phyloP scores from a whole-genome alignment of 2,329 filamentous ascomycete genomes.

The Diplodia corticola region DNA sequence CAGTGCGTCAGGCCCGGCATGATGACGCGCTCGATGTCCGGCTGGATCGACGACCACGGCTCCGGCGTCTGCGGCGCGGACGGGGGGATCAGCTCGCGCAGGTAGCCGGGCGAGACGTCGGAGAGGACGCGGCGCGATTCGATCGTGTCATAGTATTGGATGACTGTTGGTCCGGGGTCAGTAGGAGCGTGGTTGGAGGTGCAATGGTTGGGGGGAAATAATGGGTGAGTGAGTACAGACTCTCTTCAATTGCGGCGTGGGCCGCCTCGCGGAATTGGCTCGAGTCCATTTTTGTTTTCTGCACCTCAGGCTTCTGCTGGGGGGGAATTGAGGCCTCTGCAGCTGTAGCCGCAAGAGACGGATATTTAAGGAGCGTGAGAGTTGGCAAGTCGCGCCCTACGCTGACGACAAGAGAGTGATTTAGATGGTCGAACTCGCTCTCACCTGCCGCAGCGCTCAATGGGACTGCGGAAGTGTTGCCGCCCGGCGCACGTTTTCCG shows the following conservation, averaged over 20 bases:
- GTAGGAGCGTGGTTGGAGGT: neutral
- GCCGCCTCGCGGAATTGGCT: constrained; percentile 76
- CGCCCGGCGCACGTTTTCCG: constrained; percentile 2
- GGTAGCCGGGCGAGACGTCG: constrained; percentile 79
- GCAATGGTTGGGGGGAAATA: neutral
- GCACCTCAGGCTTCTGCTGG: neutral
- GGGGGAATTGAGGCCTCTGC: neutral
- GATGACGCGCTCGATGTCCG: constrained; percentile 82
- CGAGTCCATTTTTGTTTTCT: constrained; percentile 64
- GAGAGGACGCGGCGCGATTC: constrained; percentile 71
- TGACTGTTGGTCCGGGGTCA: constrained; percentile 55
- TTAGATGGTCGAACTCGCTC: neutral
- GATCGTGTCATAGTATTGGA: constrained; percentile 79
- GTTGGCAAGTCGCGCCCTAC: neutral
- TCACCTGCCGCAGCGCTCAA: neutral
- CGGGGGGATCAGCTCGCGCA: constrained; percentile 73
- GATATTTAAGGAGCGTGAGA: neutral
- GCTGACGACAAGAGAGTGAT: neutral
- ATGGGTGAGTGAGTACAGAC: constrained; percentile 47
- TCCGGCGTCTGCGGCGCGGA: constrained; percentile 66
- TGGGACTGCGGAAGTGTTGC: neutral
- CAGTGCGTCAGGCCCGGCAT: constrained; percentile 92
- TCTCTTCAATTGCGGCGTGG: constrained; percentile 77
- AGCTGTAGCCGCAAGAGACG: neutral
- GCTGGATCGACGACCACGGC: constrained; percentile 75